These are phyloP conservation scores for Tetrahymena elliotti DNA, from an alignment of 73 alveolate species.

Conservation along the genomic window DNA sequence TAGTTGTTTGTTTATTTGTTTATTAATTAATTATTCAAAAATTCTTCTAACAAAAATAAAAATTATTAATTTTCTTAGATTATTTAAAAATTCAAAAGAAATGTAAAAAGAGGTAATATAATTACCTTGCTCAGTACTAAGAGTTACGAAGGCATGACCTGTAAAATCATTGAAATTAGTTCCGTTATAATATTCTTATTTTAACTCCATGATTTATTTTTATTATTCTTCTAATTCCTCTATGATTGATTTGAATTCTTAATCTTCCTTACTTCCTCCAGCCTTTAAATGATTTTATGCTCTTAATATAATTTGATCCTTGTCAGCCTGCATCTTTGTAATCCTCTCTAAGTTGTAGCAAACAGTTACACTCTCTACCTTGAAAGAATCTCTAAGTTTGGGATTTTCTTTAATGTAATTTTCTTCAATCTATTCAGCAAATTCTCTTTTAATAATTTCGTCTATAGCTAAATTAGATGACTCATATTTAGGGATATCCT, in stretches of 20 bases:
- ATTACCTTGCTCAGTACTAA: not conserved
- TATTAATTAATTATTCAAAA: no score
- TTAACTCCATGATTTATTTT: not conserved
- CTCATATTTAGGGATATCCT: not conserved
- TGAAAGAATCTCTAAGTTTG: not conserved
- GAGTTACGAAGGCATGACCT: not conserved
- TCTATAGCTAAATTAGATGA: not conserved
- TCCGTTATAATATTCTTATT: not conserved
- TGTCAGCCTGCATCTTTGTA: not conserved
- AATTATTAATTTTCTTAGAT: no score
- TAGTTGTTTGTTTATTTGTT: no score
- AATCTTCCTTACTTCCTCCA: not conserved
- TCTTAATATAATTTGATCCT: not conserved
- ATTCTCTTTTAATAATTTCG: not conserved
- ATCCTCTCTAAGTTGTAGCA: not conserved
- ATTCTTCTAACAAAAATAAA: no score
- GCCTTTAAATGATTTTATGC: not conserved
- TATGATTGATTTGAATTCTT: not conserved
- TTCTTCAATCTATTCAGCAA: not conserved
- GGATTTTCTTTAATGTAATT: not conserved
- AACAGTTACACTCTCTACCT: not conserved
- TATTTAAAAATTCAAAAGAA: no score
- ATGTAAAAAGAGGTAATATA: no score
- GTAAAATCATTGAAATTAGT: not conserved
- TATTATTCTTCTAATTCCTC: not conserved